A percentile compares a stretch with the other conserved stretches of the same genome.
These are phyloP conservation scores for Cladochytrium replicatum DNA, from an alignment of 192 early-diverging fungal species.

Conservation along the genomic window DNA sequence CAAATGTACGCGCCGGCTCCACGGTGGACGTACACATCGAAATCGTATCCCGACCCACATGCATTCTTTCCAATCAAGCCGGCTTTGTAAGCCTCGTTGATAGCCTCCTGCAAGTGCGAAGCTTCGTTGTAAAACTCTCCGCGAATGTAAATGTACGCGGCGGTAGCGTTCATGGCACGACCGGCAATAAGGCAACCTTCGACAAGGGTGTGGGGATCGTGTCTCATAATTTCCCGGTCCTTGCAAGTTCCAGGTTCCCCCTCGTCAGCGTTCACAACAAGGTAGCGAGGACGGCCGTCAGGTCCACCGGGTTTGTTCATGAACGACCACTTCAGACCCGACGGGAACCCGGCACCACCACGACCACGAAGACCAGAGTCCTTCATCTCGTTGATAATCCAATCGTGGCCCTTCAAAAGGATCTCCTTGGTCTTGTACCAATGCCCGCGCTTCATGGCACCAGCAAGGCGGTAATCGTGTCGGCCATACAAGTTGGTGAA, in stretches of 20 bases:
- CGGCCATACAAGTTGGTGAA: constrained; percentile 95
- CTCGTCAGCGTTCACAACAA: constrained; percentile 97
- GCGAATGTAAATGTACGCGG: constrained; percentile 96
- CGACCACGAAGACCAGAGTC: constrained; percentile 84
- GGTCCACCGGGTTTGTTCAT: constrained; percentile 86
- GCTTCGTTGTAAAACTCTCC: constrained; percentile 97
- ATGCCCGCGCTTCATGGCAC: constrained; percentile 90
- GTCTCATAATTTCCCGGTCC: constrained; percentile 90
- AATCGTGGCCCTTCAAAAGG: constrained; percentile 87
- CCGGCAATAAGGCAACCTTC: constrained; percentile 96
- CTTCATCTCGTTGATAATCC: constrained; percentile 98
- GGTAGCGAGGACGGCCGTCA: constrained; percentile 66
- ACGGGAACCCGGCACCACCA: constrained; percentile 96
- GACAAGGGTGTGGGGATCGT: constrained; percentile 88
- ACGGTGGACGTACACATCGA: constrained; percentile 95
- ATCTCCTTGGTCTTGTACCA: constrained; percentile 99
- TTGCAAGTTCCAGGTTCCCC: constrained; percentile 99
- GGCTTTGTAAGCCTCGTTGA: constrained; percentile 94
- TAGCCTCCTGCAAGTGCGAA: constrained; percentile 83
- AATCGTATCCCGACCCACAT: constrained; percentile 90
- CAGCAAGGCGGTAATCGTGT: constrained; percentile 83
- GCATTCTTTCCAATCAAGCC: constrained; percentile 99
- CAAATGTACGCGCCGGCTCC: constrained; percentile 98
- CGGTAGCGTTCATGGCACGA: constrained; percentile 91
- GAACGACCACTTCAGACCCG: constrained; percentile 97